Evolutionary conservation across 2,329 filamentous ascomycete species (phyloP), one percentile per base, ranked within the genome.

Genomic region (Fusarium tupiense): DNA sequence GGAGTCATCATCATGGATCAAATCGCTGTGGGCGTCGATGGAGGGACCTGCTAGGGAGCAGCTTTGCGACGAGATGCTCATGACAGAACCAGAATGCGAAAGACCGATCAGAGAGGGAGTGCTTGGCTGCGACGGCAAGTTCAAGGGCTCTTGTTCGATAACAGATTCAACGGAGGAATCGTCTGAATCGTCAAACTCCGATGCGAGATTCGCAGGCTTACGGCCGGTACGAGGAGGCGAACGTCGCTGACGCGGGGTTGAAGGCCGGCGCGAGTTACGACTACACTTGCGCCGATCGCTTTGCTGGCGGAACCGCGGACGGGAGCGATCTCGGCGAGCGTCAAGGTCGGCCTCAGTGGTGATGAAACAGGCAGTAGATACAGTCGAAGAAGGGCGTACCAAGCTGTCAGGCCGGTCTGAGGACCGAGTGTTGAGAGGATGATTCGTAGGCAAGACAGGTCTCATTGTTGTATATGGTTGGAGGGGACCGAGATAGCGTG

Each of bases 41-140:
- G 80, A 82, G 13, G 87, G 89, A 11, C 83, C 85, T 9, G 83
- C 82, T 6, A 89, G 82, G 7, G 88, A 89, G 76, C 86, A 85
- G 67, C 84, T 84, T 49, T 86, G 84, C n/a, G 89, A 90, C 19
- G 86, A 88, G 16, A 85, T 81, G 60, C 88, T 89, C 37, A 87
- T 77, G 20, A 78, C 73, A 3, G 82, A 84, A 44, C 74, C 77
- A 5, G 80, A 72, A 19, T 77, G 77, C 9, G 79, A 80, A 24
- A 77, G 60, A 10, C 71, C 78, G 24, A 77, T 54, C 40, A 79
- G 69, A 17, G 78, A 71, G 5, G 81, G 79, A 7, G 76, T 81
- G 40, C 78, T 75, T 26, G 77, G 76, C n/a, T 72, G 73, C 29
- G 80, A 79, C 8, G 63, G 61, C 41, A 76, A 77, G 35, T 64